Conservation (phyloP, 257 asterid species). For the Fraxinus americana region DNA sequence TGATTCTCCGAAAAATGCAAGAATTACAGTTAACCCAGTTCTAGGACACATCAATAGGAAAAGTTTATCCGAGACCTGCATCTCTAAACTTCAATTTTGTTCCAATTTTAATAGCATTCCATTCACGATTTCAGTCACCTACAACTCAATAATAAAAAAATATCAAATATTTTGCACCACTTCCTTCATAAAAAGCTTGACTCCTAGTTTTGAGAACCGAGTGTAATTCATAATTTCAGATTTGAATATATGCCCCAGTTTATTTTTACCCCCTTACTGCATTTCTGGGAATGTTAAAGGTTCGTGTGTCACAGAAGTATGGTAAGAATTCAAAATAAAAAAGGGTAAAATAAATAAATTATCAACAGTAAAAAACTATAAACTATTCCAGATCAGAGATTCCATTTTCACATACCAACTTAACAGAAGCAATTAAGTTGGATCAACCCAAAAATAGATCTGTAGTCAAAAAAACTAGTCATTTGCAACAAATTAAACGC, state of each 20-base stretch:
- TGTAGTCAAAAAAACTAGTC: neutral
- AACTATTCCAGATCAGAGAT: conserved; percentile 6
- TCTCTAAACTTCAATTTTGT: neutral
- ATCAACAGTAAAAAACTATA: neutral
- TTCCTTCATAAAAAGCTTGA: neutral
- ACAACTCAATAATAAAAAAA: neutral
- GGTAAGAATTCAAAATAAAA: neutral
- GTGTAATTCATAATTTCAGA: neutral
- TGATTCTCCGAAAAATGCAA: neutral
- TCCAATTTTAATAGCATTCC: neutral
- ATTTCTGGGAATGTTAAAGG: neutral
- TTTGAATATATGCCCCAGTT: neutral
- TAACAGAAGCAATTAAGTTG: neutral
- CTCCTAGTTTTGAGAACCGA: neutral
- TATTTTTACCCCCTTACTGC: neutral
- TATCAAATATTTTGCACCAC: neutral
- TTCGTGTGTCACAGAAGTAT: neutral
- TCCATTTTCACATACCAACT: neutral
- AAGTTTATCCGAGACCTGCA: neutral
- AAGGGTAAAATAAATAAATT: neutral
- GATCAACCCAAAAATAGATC: conserved; percentile 1
- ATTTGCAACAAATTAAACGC: neutral
- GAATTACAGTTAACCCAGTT: neutral
- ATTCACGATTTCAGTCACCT: neutral
- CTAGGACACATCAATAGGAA: neutral